Evolutionary conservation across 768 basidiomycete genomes (phyloP), one percentile per base, ranked within the genome.

Genomic region (Cystobasidium onofrii): DNA sequence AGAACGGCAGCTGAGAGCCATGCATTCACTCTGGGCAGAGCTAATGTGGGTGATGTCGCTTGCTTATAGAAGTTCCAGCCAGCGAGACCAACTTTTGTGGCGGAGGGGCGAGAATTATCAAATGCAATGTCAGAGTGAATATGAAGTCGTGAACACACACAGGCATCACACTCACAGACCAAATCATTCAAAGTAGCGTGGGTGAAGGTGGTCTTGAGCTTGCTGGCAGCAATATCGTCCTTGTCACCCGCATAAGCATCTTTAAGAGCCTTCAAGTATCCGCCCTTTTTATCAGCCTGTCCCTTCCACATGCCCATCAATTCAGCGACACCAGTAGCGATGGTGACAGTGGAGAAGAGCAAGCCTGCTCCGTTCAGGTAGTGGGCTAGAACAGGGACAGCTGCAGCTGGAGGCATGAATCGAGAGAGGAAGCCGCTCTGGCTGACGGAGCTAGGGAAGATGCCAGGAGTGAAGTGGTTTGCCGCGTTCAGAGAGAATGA

Each of bases 321-420:
- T 73, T 82, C 81, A 1, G 75, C 75, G 9, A 79, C 20, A 29
- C 81, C 81, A 0, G 81, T 80, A 27, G 78, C 73, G 54, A 82
- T 74, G 0, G 80, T 76, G 1, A 81, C 80, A 1, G 80, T 43
- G 20, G 81, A 74, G 12, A 76, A 72, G 27, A 80, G 25, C 23
- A 81, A 70, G 1, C 80, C 81, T 1, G 79, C 80, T 0, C 77
- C 80, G 41, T 79, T 79, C 1, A 80, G 72, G 73, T 80, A 81
- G 65, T 81, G 78, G 0, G 78, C 77, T 27, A 82, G 36, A 17
- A 77, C 69, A 41, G 78, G 75, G 52, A 81, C 31, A 17, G 76
- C 75, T 1, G 76, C 73, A 34, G 74, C 71, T 10, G 79, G 75
- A 2, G 80, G 81, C 7, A 81, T 64, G 62, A 80, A 27, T n/a